A percentile compares a stretch with the other conserved stretches of the same genome.
phyloP scores from a whole-genome alignment of 2,329 filamentous ascomycete species.

The Ceratocystis lukuohia region DNA sequence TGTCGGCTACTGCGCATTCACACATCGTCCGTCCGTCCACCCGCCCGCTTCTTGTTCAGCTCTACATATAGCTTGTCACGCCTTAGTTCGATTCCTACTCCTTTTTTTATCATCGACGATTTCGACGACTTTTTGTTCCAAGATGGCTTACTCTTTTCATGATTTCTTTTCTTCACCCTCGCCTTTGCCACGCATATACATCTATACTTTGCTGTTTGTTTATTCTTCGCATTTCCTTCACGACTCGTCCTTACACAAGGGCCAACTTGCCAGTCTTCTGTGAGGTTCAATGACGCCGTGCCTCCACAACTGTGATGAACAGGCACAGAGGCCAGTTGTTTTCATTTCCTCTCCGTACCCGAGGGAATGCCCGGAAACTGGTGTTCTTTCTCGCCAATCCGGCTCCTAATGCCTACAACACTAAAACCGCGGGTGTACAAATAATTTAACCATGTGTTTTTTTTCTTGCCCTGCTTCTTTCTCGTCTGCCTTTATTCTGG shows the following conservation, averaged over 20 bases:
- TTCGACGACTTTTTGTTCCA: not conserved
- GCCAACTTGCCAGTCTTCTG: not conserved
- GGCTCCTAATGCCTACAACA: slow-evolving; percentile 3
- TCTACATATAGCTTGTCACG: not conserved
- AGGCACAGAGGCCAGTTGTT: not conserved
- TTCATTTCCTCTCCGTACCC: not conserved
- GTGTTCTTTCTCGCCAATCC: not conserved
- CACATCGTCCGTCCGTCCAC: not conserved
- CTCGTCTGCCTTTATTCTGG: not conserved
- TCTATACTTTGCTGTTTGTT: not conserved
- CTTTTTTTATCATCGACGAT: not conserved
- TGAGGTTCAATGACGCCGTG: not conserved
- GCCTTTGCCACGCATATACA: not conserved
- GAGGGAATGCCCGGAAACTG: not conserved
- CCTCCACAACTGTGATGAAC: not conserved
- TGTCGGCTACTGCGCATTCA: not conserved
- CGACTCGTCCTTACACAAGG: not conserved
- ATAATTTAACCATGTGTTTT: not conserved
- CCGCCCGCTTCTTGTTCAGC: not conserved
- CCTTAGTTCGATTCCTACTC: not conserved
- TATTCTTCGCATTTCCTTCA: not conserved
- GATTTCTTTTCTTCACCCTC: not conserved
- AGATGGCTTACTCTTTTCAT: not conserved
- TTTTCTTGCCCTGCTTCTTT: slow-evolving; percentile 4
- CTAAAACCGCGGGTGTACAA: not conserved